Conservation (phyloP, 2,329 filamentous ascomycete species). For the Diaporthe vexans region DNA sequence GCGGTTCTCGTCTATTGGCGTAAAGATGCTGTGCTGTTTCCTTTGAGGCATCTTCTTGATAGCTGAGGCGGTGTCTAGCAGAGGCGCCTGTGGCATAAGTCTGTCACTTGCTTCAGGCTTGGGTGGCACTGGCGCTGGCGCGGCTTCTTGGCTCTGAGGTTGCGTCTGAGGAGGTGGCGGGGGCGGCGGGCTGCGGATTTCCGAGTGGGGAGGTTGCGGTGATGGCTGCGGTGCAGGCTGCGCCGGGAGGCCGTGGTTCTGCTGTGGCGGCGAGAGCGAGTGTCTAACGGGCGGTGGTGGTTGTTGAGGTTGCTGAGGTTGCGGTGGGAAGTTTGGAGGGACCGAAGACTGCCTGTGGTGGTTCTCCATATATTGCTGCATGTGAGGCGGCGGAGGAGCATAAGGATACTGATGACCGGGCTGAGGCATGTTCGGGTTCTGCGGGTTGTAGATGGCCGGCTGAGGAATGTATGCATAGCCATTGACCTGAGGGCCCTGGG, state of each 20-base stretch:
- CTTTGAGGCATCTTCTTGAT: conserved; percentile 78
- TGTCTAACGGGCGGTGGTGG: conserved; percentile 63
- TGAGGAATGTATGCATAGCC: conserved; percentile 89
- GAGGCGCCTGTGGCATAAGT: conserved; percentile 56
- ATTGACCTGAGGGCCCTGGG: conserved; percentile 60
- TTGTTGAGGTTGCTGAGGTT: conserved; percentile 67
- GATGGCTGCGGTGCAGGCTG: conserved; percentile 64
- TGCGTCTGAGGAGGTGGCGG: conserved; percentile 62
- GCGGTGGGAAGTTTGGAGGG: conserved; percentile 74
- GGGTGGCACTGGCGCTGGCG: conserved; percentile 65
- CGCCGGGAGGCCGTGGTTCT: conserved; percentile 63
- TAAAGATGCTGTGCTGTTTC: conserved; percentile 94
- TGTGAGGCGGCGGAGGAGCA: conserved; percentile 58
- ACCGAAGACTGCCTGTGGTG: conserved; percentile 82
- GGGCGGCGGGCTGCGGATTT: conserved; percentile 47
- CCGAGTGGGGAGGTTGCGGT: conserved; percentile 66
- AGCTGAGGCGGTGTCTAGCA: conserved; percentile 64
- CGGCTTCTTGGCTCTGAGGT: conserved; percentile 65
- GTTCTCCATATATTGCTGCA: conserved; percentile 78
- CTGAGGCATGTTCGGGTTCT: conserved; percentile 57
- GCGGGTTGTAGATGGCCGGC: conserved; percentile 86
- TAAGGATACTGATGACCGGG: conserved; percentile 56
- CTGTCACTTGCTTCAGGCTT: conserved; percentile 60
- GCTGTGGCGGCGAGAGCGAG: conserved; percentile 72
- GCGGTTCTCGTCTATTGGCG: conserved; percentile 92